A percentile compares a stretch with the other conserved stretches of the same genome.
phyloP scores from a whole-genome alignment of 108 stramenopile genomes.

The Skeletonema potamos region DNA sequence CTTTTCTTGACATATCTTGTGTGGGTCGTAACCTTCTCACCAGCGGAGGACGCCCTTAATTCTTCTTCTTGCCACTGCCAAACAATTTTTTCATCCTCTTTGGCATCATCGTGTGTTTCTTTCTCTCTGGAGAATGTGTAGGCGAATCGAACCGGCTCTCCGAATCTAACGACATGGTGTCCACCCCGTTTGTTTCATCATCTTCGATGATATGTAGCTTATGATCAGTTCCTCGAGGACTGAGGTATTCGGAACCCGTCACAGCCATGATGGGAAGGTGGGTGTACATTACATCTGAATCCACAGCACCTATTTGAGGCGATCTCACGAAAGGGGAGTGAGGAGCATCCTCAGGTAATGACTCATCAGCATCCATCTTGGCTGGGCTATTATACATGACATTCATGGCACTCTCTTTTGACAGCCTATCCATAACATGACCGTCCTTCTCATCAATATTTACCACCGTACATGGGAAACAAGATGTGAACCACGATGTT shows the following conservation, averaged over 20 bases:
- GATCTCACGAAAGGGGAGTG: neutral
- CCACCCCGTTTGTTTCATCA: neutral
- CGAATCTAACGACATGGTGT: neutral
- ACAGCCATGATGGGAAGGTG: neutral
- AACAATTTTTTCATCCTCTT: neutral
- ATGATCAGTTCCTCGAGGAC: neutral
- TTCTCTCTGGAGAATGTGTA: neutral
- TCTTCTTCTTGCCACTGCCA: neutral
- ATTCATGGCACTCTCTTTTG: constrained; percentile 40
- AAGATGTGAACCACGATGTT: constrained; percentile 39
- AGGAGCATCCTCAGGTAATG: neutral
- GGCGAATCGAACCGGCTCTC: neutral
- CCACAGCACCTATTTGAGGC: neutral
- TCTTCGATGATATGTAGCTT: neutral
- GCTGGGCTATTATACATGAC: constrained; percentile 23
- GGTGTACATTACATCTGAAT: neutral
- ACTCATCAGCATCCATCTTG: neutral
- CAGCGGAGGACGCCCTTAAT: neutral
- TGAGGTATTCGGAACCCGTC: neutral
- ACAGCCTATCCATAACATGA: constrained; percentile 17
- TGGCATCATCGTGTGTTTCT: neutral
- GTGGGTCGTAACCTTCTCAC: neutral
- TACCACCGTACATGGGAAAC: constrained; percentile 44
- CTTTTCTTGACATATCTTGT: neutral
- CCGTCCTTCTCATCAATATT: constrained; percentile 31